A percentile compares a stretch with the other conserved stretches of the same genome.
Evolutionary conservation across 1,284 basidiomycete species (phyloP).

Genomic region (Sphaerobolus stellatus): DNA sequence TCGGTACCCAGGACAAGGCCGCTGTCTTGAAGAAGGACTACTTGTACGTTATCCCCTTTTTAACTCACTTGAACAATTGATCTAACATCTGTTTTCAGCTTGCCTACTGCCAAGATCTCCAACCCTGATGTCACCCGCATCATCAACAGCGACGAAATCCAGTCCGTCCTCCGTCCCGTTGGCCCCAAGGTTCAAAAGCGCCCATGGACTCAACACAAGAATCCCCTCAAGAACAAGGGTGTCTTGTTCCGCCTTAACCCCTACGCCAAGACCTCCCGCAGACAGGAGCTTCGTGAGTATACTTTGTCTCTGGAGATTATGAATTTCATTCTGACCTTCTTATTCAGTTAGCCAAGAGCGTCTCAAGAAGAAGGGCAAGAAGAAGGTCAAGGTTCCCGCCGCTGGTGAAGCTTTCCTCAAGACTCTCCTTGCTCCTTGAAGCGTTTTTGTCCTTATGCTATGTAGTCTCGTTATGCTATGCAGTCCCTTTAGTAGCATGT

Average conservation of each 20-base stretch:
- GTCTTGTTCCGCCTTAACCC: slow-evolving; percentile 99
- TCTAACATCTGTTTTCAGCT: slow-evolving; percentile 42
- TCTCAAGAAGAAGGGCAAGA: slow-evolving; percentile 65
- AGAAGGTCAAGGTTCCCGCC: slow-evolving; percentile 56
- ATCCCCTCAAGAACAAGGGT: slow-evolving; percentile 94
- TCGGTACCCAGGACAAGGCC: slow-evolving; percentile 87
- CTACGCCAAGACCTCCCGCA: slow-evolving; percentile 92
- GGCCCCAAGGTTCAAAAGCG: slow-evolving; percentile 81
- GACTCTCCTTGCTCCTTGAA: slow-evolving; percentile 84
- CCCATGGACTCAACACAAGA: slow-evolving; percentile 99
- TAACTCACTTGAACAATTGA: neutral
- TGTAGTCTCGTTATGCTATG: too few relatives aligned
- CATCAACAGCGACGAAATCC: slow-evolving; percentile 98
- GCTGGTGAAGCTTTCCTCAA: slow-evolving; percentile 87
- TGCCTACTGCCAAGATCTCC: slow-evolving; percentile 93
- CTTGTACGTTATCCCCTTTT: slow-evolving; percentile 49
- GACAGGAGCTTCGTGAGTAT: slow-evolving; percentile 80
- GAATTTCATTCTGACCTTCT: neutral
- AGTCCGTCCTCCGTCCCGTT: slow-evolving; percentile 90
- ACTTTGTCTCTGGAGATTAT: slow-evolving; percentile 1
- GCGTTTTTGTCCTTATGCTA: too few relatives aligned
- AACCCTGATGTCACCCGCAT: slow-evolving; percentile 97
- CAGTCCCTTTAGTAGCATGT: too few relatives aligned
- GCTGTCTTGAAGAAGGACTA: slow-evolving; percentile 93
- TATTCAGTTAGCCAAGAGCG: slow-evolving; percentile 76